Evolutionary conservation across 2,329 filamentous ascomycete species (phyloP).

Genomic region (Colletotrichum musae): DNA sequence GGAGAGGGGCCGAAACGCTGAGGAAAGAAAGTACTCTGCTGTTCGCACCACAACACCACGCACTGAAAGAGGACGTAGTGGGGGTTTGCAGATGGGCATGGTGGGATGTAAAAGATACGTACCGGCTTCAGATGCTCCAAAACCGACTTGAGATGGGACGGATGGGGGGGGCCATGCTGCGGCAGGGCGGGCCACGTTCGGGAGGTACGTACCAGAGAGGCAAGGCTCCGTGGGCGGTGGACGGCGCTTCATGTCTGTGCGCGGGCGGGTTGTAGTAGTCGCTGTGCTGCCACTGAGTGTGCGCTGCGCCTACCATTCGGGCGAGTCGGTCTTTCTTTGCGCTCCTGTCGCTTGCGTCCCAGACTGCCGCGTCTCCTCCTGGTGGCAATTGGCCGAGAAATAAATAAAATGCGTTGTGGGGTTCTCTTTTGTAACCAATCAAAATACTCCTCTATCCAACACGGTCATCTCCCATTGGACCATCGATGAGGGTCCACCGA

Average conservation of each 20-base stretch:
- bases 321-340: constrained; percentile 33
- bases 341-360: neutral
- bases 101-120: constrained; percentile 35
- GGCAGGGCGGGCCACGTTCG: neutral
- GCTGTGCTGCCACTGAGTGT: too few species aligned
- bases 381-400: constrained; percentile 4
- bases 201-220: constrained; percentile 20
- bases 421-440: constrained; percentile 20
- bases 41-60: too few species aligned
- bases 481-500: constrained; percentile 15
- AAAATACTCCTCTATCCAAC: constrained; percentile 17
- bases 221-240: constrained; percentile 37
- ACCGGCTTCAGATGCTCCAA: constrained; percentile 25
- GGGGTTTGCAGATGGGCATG: constrained; percentile 33
- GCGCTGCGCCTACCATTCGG: constrained; percentile 23
- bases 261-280: constrained; percentile 4
- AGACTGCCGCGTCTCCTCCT: constrained; percentile 1
- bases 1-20: constrained; percentile 27
- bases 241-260: constrained; percentile 36
- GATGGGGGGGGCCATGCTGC: constrained; percentile 7
- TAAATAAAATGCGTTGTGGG: constrained; percentile 16
- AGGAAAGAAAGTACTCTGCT: too few species aligned
- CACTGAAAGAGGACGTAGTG: constrained; percentile 4
- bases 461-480: constrained; percentile 20
- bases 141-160: constrained; percentile 36